Conservation (phyloP, 2,329 filamentous ascomycete genomes). For the Cladophialophora carrionii region DNA sequence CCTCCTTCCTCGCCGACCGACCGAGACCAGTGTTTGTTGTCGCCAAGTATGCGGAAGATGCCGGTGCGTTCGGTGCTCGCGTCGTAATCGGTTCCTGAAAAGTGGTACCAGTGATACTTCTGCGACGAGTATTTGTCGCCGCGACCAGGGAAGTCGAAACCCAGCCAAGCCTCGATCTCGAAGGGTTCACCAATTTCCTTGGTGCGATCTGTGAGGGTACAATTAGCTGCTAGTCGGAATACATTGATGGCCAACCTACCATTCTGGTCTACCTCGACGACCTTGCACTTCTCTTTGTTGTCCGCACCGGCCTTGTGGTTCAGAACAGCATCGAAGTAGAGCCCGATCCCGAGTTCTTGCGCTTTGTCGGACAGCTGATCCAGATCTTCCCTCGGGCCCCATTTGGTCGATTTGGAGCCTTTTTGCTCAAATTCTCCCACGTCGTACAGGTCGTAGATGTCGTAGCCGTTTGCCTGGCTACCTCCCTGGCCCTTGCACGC, state of each 20-base stretch:
- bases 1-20: slow-evolving; percentile 67
- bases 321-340: slow-evolving; percentile 72
- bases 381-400: slow-evolving; percentile 67
- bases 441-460: slow-evolving; percentile 71
- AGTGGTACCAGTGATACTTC: slow-evolving; percentile 70
- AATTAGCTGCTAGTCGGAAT: background rate
- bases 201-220: slow-evolving; percentile 53
- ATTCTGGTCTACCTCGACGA: slow-evolving; percentile 65
- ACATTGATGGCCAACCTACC: slow-evolving; percentile 38
- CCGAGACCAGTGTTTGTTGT: slow-evolving; percentile 65
- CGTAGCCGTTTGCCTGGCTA: slow-evolving; percentile 65
- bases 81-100: slow-evolving; percentile 70
- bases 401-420: slow-evolving; percentile 65
- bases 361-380: slow-evolving; percentile 57
- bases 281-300: slow-evolving; percentile 63
- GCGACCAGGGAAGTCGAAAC: slow-evolving; percentile 67
- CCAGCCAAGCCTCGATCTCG: slow-evolving; percentile 70
- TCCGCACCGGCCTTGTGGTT: slow-evolving; percentile 75
- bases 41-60: slow-evolving; percentile 68
- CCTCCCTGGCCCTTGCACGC: slow-evolving; percentile 68
- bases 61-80: slow-evolving; percentile 56
- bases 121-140: slow-evolving; percentile 62
- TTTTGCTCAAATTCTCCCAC: slow-evolving; percentile 75
- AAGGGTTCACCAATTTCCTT: slow-evolving; percentile 58
- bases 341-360: slow-evolving; percentile 57